A percentile compares a stretch with the other conserved stretches of the same genome.
phyloP scores from a whole-genome alignment of 179 eudicot species.

The Beta corolliflora region DNA sequence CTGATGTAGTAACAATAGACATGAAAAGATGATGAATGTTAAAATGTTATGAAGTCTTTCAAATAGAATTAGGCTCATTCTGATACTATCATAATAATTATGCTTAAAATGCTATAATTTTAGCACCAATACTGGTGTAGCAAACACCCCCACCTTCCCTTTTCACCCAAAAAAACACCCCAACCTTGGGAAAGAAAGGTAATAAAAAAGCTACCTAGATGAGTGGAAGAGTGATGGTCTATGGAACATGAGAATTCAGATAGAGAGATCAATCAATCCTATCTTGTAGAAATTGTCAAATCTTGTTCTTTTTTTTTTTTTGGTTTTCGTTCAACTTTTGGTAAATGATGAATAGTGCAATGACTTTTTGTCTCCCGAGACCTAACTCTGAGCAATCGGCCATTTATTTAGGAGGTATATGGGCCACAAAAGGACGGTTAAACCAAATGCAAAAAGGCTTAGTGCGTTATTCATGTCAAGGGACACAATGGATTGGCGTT shows the following conservation, averaged over 20 bases:
- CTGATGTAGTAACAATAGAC: background rate
- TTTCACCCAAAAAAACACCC: background rate
- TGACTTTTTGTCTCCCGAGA: conserved; percentile 1
- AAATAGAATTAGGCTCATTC: background rate
- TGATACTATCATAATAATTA: too few species aligned
- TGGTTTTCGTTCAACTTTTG: conserved; percentile 7
- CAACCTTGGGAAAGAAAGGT: background rate
- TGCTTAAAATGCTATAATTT: background rate
- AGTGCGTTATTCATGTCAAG: conserved; percentile 78
- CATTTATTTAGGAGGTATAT: conserved; percentile 69
- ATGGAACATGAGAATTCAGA: background rate
- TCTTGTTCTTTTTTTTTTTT: background rate
- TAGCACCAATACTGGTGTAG: conserved; percentile 4
- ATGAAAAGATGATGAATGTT: background rate
- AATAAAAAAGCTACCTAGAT: background rate
- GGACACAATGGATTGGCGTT: conserved; percentile 68
- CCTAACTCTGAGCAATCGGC: background rate
- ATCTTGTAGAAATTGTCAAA: background rate
- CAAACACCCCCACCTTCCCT: background rate
- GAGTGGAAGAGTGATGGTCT: background rate
- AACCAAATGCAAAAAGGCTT: conserved; percentile 93
- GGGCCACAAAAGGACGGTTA: conserved; percentile 95
- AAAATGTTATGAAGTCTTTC: background rate
- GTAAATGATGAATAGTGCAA: background rate
- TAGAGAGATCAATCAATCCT: too few species aligned